Evolutionary conservation across 305 asterid species (phyloP), one percentile per base, ranked within the genome.

Genomic region (Caryopteris hybrid): DNA sequence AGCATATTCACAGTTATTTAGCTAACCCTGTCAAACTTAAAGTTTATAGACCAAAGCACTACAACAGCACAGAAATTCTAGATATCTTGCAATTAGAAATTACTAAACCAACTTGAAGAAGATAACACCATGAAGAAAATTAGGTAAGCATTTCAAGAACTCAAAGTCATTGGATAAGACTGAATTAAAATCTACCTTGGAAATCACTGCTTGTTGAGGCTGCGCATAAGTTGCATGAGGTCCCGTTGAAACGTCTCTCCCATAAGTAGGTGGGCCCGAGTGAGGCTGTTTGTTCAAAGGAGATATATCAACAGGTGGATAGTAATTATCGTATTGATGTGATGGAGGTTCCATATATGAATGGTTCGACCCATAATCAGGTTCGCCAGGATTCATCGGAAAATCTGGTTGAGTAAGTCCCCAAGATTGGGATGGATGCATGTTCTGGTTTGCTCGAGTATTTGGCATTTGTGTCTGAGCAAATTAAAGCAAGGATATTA

Each of bases 381-480:
- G 83, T 25, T 85, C 90, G 66, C 80, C 86, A 66, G 76, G 68
- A 74, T 71, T 76, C 86, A 80, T 46, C n/a, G 85, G 71, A 74
- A 85, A 82, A 54, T 74, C 80, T 61, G 81, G 76, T 21, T 86
- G 84, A 57, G 88, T 81, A 59, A 77, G 80, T n/a, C 86, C 91
- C 96, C 91, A 83, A 14, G 88, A 69, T 73, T 84, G 90, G 47
- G 79, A 73, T 18, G 85, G 82, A 58, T 85, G 84, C 76, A 83
- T 67, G 66, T 80, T 82, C 75, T 83, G 92, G 77, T 66, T 78
- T 58, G 79, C 82, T 68, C 81, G 85, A 61, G 83, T 63, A 88
- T 81, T 84, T 74, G 88, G 80, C 79, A 68, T 73, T 83, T 83
- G 94, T 88, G 78, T 79, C 94, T 90, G 81, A 66, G 61, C 51